A percentile compares a stretch with the other conserved stretches of the same genome.
Conservation (phyloP, 495 filamentous ascomycete genomes). For the Antarctomyces pellizariae region DNA sequence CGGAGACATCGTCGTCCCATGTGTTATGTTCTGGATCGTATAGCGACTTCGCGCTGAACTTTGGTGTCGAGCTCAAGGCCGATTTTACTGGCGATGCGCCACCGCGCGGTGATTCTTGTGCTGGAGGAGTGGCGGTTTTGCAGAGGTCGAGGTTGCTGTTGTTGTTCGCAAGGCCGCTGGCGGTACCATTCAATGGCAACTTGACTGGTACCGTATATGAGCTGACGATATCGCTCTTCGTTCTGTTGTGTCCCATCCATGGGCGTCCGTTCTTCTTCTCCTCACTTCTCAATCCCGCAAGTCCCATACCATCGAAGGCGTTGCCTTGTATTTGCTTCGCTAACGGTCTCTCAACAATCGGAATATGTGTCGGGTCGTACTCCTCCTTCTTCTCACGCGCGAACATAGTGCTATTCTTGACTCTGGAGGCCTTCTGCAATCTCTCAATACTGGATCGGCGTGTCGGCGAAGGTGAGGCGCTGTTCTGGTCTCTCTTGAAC, state of each 20-base stretch:
- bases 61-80: constrained; percentile 44
- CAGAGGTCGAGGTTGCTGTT: too few relatives aligned
- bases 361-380: constrained; percentile 62
- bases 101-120: constrained; percentile 49
- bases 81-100: constrained; percentile 67
- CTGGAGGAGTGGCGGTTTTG: too few relatives aligned
- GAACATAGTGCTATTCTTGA: constrained; percentile 93
- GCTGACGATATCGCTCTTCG: constrained; percentile 22
- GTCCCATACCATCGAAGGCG: constrained; percentile 25
- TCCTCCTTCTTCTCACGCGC: constrained; percentile 72
- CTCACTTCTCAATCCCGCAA: constrained; percentile 22
- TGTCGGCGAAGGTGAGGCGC: constrained; percentile 35
- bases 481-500: constrained; percentile 33
- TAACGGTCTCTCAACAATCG: constrained; percentile 54
- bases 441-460: constrained; percentile 82
- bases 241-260: constrained; percentile 18
- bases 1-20: constrained; percentile 42
- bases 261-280: constrained; percentile 12
- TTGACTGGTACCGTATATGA: constrained; percentile 8
- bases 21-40: constrained; percentile 47
- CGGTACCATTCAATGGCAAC: constrained; percentile 5
- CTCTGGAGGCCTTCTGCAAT: constrained; percentile 74
- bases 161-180: constrained; percentile 7
- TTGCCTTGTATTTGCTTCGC: constrained; percentile 45
- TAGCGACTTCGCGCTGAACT: constrained; percentile 38